Conservation (phyloP, 441 rosid genomes). For the Brassica balearica region DNA sequence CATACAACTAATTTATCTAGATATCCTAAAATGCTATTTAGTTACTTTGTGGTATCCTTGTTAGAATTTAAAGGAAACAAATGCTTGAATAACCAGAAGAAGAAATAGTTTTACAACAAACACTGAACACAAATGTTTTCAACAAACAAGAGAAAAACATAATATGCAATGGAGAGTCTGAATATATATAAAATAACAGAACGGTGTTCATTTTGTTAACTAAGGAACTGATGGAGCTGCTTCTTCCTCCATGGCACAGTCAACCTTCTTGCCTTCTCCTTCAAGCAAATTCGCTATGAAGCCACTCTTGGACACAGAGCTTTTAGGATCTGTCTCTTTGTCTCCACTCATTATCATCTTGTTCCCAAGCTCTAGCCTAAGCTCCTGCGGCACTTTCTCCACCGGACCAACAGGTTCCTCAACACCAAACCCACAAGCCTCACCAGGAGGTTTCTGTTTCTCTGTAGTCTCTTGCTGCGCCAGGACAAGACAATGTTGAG, state of each 20-base stretch:
- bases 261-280: conserved; percentile 31
- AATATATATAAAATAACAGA: neutral
- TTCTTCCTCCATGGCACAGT: conserved; percentile 19
- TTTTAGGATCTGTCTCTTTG: conserved; percentile 25
- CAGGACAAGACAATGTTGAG: conserved; percentile 37
- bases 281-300: conserved; percentile 39
- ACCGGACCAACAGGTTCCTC: conserved; percentile 36
- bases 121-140: neutral
- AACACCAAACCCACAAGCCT: conserved; percentile 45
- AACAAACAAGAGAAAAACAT: neutral
- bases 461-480: conserved; percentile 33
- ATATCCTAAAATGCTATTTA: neutral
- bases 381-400: conserved; percentile 43
- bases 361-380: conserved; percentile 47
- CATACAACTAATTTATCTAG: neutral
- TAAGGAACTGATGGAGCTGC: conserved; percentile 25
- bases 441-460: conserved; percentile 34
- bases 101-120: conserved; percentile 7
- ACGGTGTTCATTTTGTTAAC: neutral
- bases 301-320: conserved; percentile 37
- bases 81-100: neutral
- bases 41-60: neutral
- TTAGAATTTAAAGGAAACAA: neutral
- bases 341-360: conserved; percentile 38
- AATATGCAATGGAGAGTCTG: neutral